A percentile compares a stretch with the other conserved stretches of the same genome.
Evolutionary conservation across 2,329 filamentous ascomycete genomes (phyloP).

Genomic region (Claviceps sp.): DNA sequence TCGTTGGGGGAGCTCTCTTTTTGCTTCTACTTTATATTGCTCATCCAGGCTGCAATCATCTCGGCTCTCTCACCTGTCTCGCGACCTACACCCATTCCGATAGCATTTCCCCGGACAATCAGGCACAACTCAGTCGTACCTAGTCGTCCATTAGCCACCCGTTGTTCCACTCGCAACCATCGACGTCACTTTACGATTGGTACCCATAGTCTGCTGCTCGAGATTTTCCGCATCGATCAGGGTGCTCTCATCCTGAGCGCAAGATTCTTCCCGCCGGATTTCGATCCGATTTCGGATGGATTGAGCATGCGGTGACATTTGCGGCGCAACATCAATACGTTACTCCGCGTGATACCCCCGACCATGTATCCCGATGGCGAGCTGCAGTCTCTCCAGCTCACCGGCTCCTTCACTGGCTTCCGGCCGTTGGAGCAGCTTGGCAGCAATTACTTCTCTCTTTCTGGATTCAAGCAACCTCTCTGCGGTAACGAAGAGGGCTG

Average conservation of each 20-base stretch:
- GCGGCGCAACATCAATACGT: constrained; percentile 9
- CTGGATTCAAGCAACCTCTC: constrained; percentile 50
- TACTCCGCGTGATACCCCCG: constrained; percentile 4
- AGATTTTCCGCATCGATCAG: not conserved
- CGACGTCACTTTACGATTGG: constrained; percentile 2
- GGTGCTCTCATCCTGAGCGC: not conserved
- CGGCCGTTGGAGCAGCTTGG: constrained; percentile 37
- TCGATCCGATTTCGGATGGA: constrained; percentile 3
- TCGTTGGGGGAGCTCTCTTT: not conserved
- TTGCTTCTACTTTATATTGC: not conserved
- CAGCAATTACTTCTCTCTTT: constrained; percentile 44
- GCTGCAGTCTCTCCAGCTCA: constrained; percentile 38
- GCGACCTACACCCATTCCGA: not conserved
- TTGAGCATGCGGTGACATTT: constrained; percentile 9
- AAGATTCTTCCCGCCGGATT: constrained; percentile 7
- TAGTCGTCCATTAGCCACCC: not conserved
- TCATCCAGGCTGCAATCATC: not conserved
- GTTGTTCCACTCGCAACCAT: not conserved
- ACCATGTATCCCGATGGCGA: constrained; percentile 19
- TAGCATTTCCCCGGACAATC: not conserved
- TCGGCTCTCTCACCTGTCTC: not conserved
- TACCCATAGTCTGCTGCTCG: not conserved
- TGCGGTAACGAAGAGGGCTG: constrained; percentile 88
- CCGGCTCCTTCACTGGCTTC: constrained; percentile 49
- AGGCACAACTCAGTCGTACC: not conserved